These are phyloP conservation scores for Solanum acaule DNA, from an alignment of 257 asterid species.

Conservation along the genomic window DNA sequence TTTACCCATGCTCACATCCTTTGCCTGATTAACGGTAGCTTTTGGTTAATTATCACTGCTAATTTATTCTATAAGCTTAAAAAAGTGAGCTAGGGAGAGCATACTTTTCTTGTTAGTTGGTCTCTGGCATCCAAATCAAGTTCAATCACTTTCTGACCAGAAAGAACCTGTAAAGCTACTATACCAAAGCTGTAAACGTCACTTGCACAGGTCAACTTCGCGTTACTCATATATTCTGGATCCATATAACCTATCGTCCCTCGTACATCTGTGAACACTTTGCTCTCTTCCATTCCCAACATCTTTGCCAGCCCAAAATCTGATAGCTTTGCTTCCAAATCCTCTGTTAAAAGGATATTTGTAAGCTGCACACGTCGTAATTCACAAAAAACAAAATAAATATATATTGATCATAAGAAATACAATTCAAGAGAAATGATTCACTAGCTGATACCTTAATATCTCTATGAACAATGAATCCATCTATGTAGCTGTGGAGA, in stretches of 20 bases:
- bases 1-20: conserved; percentile 60
- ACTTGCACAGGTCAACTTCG: conserved; percentile 74
- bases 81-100: background rate
- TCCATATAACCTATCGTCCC: conserved; percentile 89
- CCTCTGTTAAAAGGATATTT: conserved; percentile 64
- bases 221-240: conserved; percentile 89
- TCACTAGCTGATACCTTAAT: conserved; percentile 51
- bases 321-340: conserved; percentile 62
- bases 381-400: too few relatives aligned
- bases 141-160: conserved; percentile 67
- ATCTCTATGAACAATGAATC: conserved; percentile 83
- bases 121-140: conserved; percentile 74
- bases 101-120: conserved; percentile 74
- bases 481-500: conserved; percentile 55
- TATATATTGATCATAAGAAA: background rate
- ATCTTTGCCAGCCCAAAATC: conserved; percentile 73
- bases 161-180: conserved; percentile 64
- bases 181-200: conserved; percentile 81
- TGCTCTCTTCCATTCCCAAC: conserved; percentile 70
- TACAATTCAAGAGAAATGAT: background rate
- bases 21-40: conserved; percentile 36
- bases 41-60: background rate
- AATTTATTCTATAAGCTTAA: background rate
- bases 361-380: conserved; percentile 38
- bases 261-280: conserved; percentile 70